These are phyloP conservation scores for Phialocephala subalpina DNA, from an alignment of 2,329 filamentous ascomycete species.

Conservation along the genomic window DNA sequence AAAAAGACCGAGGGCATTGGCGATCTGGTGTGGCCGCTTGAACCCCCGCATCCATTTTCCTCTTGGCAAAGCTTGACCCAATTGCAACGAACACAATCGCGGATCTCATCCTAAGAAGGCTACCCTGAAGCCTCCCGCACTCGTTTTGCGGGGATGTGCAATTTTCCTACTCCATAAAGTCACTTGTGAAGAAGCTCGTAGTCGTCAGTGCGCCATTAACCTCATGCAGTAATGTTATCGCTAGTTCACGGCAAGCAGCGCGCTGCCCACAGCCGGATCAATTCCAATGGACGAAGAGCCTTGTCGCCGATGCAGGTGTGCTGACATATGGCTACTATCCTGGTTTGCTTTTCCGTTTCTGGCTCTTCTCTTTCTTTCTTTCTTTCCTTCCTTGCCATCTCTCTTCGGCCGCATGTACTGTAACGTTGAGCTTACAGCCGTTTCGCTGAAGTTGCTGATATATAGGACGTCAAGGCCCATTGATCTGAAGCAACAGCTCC, in stretches of 20 bases:
- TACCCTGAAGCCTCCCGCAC: background rate
- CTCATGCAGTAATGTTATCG: background rate
- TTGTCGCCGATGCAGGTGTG: slow-evolving; percentile 6
- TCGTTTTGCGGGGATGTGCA: background rate
- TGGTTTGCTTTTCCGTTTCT: background rate
- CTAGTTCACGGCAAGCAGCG: background rate
- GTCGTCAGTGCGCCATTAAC: background rate
- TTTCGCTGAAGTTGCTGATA: slow-evolving; percentile 1
- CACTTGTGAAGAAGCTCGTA: background rate
- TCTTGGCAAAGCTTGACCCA: background rate
- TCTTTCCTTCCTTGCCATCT: background rate
- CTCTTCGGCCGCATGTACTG: slow-evolving; percentile 9
- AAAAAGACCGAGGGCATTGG: no score
- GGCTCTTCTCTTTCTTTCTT: slow-evolving; percentile 1
- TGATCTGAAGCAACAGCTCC: background rate
- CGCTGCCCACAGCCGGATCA: background rate
- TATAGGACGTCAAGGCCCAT: background rate
- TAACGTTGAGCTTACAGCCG: slow-evolving; percentile 12
- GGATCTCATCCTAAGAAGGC: background rate
- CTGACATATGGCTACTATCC: background rate
- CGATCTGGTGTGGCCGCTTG: background rate
- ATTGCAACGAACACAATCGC: background rate
- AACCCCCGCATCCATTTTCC: background rate
- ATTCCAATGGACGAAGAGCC: background rate
- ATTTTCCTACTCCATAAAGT: background rate